Base-by-base conservation (phyloP, 148 eudicot species). In the Nyssa sinensis region DNA sequence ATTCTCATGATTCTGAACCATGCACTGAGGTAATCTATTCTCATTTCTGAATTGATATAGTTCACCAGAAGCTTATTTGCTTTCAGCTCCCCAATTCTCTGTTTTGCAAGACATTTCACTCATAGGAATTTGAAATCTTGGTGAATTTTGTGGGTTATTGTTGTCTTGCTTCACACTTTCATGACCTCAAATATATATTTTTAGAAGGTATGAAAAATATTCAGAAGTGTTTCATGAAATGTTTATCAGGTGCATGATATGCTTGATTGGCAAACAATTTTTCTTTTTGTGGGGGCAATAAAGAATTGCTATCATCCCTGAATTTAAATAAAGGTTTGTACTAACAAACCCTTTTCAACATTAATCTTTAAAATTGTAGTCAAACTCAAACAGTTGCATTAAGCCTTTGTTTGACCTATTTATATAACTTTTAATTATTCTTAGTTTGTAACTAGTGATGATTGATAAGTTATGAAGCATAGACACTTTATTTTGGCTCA, bases 1-100 rank as follows among this genome's bases (percentile, higher is more conserved):
- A 89, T 86, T 70, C 87, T 95, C 81, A 95, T 95, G 98, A 92
- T 95, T 71, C 78, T 95, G 74, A 95, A 95, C 80, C 98, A 95
- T 70, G 97, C 98, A 27, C 86, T 95, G 71, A 95, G 98, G 98
- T 95, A 87, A 37, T 31, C 14, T 5, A 25, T 13, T 66, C 44
- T 34, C 59, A 31, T 33, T 35, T n/a, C 32, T 64, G 70, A 31
- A 37, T 25, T 64, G 64, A 12, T 57, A 25, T 71, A 32, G 9
- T 71, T 35, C 31, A 31, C 10, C 30, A 10, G 7, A 60, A 39
- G 51, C 32, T 64, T 64, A 60, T 37, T 41, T 4, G 24, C 33
- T 71, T 77, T 71, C 37, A 33, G 44, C 11, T 60, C 58, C 55
- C 19, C 14, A 21, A 32, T 53, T 69, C 27, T 35, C 51, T 28